Evolutionary conservation across 192 early-diverging fungal genomes (phyloP), one percentile per base, ranked within the genome.

Genomic region (Linnemannia schmuckeri): DNA sequence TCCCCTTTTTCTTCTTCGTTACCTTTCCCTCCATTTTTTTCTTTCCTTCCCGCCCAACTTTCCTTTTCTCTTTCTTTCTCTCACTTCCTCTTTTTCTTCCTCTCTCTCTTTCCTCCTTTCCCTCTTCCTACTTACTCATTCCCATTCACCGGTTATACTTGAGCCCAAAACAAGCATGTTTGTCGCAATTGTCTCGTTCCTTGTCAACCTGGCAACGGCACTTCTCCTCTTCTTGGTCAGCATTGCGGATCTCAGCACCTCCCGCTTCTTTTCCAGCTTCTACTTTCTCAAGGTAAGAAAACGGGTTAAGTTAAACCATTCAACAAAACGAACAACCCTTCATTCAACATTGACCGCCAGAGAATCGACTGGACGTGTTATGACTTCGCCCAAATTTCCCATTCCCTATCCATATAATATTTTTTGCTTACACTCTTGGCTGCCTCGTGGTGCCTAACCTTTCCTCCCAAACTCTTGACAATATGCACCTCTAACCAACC

Each of bases 141-240:
- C 75, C 15, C 57, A 61, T 27, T 18, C 54, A 4, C 46, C 46
- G 38, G 52, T 18, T 41, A 66, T 37, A 38, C 12, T 18, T 22
- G 22, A 4, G 0, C 27, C 7, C 8, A 6, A 41, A 24, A 79
- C 17, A 55, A 27, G 24, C 42, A 27, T 83, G 82, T 78, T 83
- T 42, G 54, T 78, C 4, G 42, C 77, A 7, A 40, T 78, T 15
- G 69, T 86, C 4, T 81, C 84, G 7, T 77, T 77, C 79, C 22
- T 86, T 15, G 49, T 86, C 57, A 86, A 86, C 61, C 46, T 81
- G 9, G 61, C 27, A n/a, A 77, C 71, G 47, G 61, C 76, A 4
- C 22, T 86, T n/a, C 70, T 77, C n/a, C 63, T 86, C 70, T 74
- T 86, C 66, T 40, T 86, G 57, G 75, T 86, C 76, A 74, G 55